A percentile compares a stretch with the other conserved stretches of the same genome.
Conservation (phyloP, 176 grass and related monocot species). For the Aechmea fasciata region DNA sequence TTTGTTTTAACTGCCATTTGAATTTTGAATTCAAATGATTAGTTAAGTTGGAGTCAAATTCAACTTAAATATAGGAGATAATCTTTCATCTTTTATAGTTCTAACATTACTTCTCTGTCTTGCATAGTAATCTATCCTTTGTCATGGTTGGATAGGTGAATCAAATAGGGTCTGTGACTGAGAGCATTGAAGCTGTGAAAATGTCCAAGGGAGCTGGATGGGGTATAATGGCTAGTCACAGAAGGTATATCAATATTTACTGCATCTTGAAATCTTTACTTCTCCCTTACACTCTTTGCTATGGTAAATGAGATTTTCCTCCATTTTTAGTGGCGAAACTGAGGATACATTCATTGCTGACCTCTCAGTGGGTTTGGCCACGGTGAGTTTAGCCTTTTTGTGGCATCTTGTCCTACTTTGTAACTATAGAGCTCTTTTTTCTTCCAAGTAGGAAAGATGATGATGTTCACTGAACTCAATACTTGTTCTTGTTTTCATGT, state of each 20-base stretch:
- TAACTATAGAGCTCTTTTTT: too few species aligned
- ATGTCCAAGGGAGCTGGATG: slow-evolving; percentile 81
- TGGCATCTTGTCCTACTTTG: too few species aligned
- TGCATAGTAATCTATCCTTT: neutral
- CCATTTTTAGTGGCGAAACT: slow-evolving; percentile 59
- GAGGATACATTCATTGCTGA: slow-evolving; percentile 98
- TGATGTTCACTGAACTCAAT: neutral
- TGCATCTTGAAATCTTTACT: neutral
- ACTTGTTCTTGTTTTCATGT: slow-evolving; percentile 1
- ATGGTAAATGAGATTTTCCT: slow-evolving; percentile 8
- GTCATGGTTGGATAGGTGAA: slow-evolving; percentile 49
- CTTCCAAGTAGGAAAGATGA: neutral
- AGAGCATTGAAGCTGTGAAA: slow-evolving; percentile 87
- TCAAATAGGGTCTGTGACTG: slow-evolving; percentile 87
- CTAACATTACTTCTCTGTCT: neutral
- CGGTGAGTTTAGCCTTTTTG: slow-evolving; percentile 27
- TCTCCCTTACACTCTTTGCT: neutral
- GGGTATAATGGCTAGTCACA: slow-evolving; percentile 92
- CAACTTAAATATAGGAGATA: too few species aligned
- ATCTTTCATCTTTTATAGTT: neutral
- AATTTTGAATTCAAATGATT: too few species aligned
- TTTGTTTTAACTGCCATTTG: too few species aligned
- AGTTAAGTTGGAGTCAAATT: too few species aligned
- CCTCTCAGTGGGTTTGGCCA: slow-evolving; percentile 72
- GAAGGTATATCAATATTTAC: slow-evolving; percentile 31